Base-by-base conservation (phyloP, 495 filamentous ascomycete genomes). In the Pseudomonodictys pantanalensis region DNA sequence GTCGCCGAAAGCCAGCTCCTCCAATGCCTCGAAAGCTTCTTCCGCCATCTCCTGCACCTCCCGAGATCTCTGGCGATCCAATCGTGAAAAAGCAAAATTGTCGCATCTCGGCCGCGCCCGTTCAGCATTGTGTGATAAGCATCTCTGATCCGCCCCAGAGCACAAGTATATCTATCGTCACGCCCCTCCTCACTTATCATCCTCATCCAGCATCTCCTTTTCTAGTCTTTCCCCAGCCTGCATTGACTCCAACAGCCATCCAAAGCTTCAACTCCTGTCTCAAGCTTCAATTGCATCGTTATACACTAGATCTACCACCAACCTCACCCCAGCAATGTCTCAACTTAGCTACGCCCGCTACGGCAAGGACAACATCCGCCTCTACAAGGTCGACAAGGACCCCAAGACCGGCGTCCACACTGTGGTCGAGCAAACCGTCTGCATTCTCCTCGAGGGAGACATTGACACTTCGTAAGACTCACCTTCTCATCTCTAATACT, bases 361-460 rank as follows among this genome's bases (percentile, higher is more conserved):
- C 59, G 73, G 71, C 61, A 73, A 72, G 84, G 92, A 97, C 82
- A 97, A 98, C 79, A 87, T 98, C 79, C 91, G 93, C 69, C 86
- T 98, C 60, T 92, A 86, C 82, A 97, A 98, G 76, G 90, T 96
- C 68, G 80, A 93, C 65, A 81, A 82, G 55, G 84, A 97, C 71
- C 81, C 82, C 68, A 87, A 88, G 11, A 83, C 85, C 28, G 77
- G 59, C 41, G 60, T 80, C 2, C 93, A 98, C 72, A 86, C 85
- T 7, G 91, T 97, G 44, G 87, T 88, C 38, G 93, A 98, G 73
- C 95, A 95, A 89, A 96, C 92, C 42, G 89, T 98, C 53, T 88
- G 89, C 73, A 87, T 87, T 43, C 77, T 97, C 17, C 79, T 98
- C 3, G 89, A 96, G 76, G 93, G 93, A 50, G 86, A 89, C 30